Evolutionary conservation across 2,329 filamentous ascomycete species (phyloP).

Genomic region (Chalaropsis ovoidea): DNA sequence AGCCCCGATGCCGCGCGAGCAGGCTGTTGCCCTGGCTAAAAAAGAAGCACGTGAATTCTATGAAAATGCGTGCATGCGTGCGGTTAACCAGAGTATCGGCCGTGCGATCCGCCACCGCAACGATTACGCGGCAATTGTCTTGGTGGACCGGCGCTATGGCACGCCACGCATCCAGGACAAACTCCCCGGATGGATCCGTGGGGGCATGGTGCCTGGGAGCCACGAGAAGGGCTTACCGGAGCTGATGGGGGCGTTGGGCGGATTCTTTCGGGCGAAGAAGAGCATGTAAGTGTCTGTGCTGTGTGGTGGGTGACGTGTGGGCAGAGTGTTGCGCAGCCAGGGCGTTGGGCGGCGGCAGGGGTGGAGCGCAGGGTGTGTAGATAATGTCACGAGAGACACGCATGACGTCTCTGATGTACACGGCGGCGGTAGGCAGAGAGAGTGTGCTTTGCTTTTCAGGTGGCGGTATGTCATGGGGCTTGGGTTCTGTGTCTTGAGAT

Average conservation of each 20-base stretch:
- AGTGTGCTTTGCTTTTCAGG: neutral
- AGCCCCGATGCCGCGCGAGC: slow-evolving; percentile 24
- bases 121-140: slow-evolving; percentile 83
- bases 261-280: slow-evolving; percentile 49
- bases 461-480: slow-evolving; percentile 8
- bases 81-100: slow-evolving; percentile 94
- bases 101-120: slow-evolving; percentile 76
- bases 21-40: slow-evolving; percentile 35
- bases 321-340: neutral
- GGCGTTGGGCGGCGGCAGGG: neutral
- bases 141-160: slow-evolving; percentile 74
- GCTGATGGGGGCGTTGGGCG: slow-evolving; percentile 48
- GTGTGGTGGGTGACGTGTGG: neutral
- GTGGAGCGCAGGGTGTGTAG: neutral
- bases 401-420: slow-evolving; percentile 3
- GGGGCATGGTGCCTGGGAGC: slow-evolving; percentile 48
- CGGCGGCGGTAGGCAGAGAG: neutral
- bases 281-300: neutral
- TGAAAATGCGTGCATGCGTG: slow-evolving; percentile 91
- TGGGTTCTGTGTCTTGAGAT: no score
- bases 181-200: slow-evolving; percentile 79
- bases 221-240: slow-evolving; percentile 44
- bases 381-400: neutral
- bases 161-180: slow-evolving; percentile 63
- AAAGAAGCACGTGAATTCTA: slow-evolving; percentile 67